These are phyloP conservation scores for Russula emetica DNA, from an alignment of 768 basidiomycete species.

Conservation along the genomic window DNA sequence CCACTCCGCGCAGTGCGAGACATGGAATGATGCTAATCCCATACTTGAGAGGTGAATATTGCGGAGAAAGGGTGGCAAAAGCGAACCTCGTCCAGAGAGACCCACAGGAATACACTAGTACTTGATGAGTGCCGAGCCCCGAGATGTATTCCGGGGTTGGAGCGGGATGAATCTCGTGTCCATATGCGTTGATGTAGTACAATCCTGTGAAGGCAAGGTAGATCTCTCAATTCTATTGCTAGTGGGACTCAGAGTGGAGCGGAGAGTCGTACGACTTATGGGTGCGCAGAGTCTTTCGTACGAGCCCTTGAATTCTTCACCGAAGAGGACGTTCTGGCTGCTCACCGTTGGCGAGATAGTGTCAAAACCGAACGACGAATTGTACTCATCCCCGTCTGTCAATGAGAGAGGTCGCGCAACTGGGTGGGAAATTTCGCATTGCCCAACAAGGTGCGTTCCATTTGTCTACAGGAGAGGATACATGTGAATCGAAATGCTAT, in stretches of 20 bases:
- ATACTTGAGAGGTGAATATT: not conserved
- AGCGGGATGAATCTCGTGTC: conserved; percentile 84
- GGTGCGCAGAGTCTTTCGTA: conserved; percentile 56
- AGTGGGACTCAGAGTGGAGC: not conserved
- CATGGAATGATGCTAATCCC: conserved; percentile 78
- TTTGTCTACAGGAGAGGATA: conserved; percentile 50
- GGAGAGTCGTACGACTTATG: conserved; percentile 49
- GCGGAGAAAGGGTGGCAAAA: not conserved
- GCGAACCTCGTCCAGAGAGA: conserved; percentile 89
- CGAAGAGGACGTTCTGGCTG: conserved; percentile 64
- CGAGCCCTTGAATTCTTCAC: conserved; percentile 46
- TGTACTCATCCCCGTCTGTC: conserved; percentile 28
- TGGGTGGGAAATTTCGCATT: conserved; percentile 93
- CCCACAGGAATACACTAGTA: conserved; percentile 88
- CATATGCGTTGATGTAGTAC: conserved; percentile 88
- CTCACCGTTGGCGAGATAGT: conserved; percentile 43
- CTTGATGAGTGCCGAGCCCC: conserved; percentile 53
- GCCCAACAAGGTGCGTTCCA: conserved; percentile 75
- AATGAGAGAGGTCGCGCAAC: conserved; percentile 35
- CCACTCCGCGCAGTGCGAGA: conserved; percentile 78
- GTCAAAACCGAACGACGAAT: conserved; percentile 27
- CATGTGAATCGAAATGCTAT: not conserved
- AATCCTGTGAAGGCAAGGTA: conserved; percentile 46
- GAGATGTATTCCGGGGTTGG: conserved; percentile 80
- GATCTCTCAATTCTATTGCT: not conserved